A percentile compares a stretch with the other conserved stretches of the same genome.
Conservation (phyloP, 78 protist species). For the Speleostelium caveatum region DNA sequence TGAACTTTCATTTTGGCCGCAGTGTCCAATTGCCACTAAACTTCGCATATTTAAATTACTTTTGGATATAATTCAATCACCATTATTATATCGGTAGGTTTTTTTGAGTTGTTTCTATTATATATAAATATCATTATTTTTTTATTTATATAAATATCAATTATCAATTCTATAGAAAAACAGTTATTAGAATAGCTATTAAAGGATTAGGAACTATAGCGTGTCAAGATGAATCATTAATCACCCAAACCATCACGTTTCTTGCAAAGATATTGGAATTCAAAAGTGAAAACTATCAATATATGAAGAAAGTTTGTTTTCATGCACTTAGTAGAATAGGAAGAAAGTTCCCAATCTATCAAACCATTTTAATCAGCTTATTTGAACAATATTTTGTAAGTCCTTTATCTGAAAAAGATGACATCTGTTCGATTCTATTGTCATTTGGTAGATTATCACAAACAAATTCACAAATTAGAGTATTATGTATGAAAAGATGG, state of each 20-base stretch:
- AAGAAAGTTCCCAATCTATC: slow-evolving; percentile 58
- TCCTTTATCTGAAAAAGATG: slow-evolving; percentile 2
- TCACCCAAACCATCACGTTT: slow-evolving; percentile 50
- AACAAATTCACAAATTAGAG: slow-evolving; percentile 68
- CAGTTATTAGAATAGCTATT: slow-evolving; percentile 34
- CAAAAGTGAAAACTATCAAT: slow-evolving; percentile 52
- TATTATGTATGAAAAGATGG: slow-evolving; percentile 42
- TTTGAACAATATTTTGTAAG: slow-evolving; percentile 51
- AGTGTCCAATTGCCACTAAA: slow-evolving; percentile 11
- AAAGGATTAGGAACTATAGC: slow-evolving; percentile 39
- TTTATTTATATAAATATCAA: no score
- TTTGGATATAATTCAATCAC: slow-evolving; percentile 57
- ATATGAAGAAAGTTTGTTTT: slow-evolving; percentile 50
- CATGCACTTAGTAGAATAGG: slow-evolving; percentile 74
- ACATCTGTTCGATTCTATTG: slow-evolving; percentile 28
- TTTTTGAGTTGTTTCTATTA: no score
- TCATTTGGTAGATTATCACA: slow-evolving; percentile 65
- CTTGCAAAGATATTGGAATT: slow-evolving; percentile 67
- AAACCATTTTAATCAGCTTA: slow-evolving; percentile 10
- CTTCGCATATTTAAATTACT: slow-evolving; percentile 15
- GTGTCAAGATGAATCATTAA: slow-evolving; percentile 71
- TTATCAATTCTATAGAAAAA: slow-evolving; percentile 3
- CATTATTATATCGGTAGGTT: slow-evolving; percentile 44
- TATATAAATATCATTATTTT: no score
- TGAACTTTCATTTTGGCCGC: slow-evolving; percentile 16